Evolutionary conservation across 2,329 filamentous ascomycete genomes (phyloP).

Genomic region (Claviceps pazoutovae): DNA sequence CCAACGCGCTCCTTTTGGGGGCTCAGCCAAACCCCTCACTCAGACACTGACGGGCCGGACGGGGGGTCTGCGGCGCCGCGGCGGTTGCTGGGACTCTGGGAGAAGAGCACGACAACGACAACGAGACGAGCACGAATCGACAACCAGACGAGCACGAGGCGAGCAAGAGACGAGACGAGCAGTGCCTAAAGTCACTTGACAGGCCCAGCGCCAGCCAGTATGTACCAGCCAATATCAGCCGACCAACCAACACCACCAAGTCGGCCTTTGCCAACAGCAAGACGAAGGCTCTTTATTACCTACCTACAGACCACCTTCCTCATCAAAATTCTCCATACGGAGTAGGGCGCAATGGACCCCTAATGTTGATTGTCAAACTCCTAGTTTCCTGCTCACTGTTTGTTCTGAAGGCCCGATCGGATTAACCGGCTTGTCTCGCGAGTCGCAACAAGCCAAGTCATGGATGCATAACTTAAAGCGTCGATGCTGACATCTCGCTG

Average conservation of each 20-base stretch:
- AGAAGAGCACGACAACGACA: too few species aligned
- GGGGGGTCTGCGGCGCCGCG: neutral
- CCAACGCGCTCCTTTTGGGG: neutral
- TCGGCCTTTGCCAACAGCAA: neutral
- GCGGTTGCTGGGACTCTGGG: too few species aligned
- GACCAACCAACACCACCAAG: neutral
- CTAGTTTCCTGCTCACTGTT: too few species aligned
- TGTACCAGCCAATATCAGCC: neutral
- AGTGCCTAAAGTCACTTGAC: neutral
- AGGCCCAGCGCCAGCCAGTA: neutral
- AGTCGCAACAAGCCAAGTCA: neutral
- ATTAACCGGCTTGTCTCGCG: too few species aligned
- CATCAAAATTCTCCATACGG: too few species aligned
- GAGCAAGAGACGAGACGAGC: neutral
- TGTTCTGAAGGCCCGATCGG: too few species aligned
- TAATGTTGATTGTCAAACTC: too few species aligned
- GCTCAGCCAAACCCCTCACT: constrained; percentile 6
- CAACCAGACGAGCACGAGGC: neutral
- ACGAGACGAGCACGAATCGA: too few species aligned
- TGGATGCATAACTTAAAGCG: neutral
- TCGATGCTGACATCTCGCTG: neutral
- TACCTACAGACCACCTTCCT: too few species aligned
- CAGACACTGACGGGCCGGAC: neutral
- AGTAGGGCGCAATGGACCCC: too few species aligned
- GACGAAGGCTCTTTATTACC: neutral